These are phyloP conservation scores for Dioszegia crocea DNA, from an alignment of 768 basidiomycete species.

Conservation along the genomic window DNA sequence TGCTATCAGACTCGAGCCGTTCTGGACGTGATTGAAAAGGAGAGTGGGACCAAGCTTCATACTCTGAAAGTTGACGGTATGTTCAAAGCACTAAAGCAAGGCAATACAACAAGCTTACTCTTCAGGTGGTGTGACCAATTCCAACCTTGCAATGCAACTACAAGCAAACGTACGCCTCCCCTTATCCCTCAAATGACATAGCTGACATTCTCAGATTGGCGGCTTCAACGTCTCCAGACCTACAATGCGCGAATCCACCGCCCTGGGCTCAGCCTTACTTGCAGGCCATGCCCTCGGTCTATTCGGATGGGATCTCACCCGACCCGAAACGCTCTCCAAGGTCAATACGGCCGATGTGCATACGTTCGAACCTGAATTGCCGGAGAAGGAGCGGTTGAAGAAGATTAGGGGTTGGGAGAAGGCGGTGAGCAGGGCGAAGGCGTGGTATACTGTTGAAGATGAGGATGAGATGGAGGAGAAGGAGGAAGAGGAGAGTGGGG, in stretches of 20 bases:
- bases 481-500: constrained; percentile 35
- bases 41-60: constrained; percentile 70
- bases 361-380: constrained; percentile 62
- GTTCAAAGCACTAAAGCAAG: background rate
- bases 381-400: constrained; percentile 58
- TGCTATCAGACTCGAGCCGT: constrained; percentile 95
- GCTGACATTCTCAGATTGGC: constrained; percentile 60
- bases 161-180: constrained; percentile 51
- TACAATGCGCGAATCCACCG: constrained; percentile 96
- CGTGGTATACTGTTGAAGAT: constrained; percentile 65
- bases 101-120: too few relatives aligned
- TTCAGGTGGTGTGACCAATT: constrained; percentile 36
- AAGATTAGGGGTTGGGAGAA: constrained; percentile 80
- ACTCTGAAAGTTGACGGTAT: constrained; percentile 86
- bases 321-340: constrained; percentile 73
- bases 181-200: background rate
- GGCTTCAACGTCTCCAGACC: constrained; percentile 89
- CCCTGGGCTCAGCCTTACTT: constrained; percentile 87
- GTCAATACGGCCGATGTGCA: constrained; percentile 81
- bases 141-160: constrained; percentile 55
- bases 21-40: constrained; percentile 88
- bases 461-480: constrained; percentile 44
- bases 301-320: constrained; percentile 85
- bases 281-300: constrained; percentile 82
- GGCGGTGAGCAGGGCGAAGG: constrained; percentile 75